Percentiles rank a stretch among this genome's conserved stretches.
phyloP scores from a whole-genome alignment of 768 basidiomycete species.

The Neoboletus magnificus region DNA sequence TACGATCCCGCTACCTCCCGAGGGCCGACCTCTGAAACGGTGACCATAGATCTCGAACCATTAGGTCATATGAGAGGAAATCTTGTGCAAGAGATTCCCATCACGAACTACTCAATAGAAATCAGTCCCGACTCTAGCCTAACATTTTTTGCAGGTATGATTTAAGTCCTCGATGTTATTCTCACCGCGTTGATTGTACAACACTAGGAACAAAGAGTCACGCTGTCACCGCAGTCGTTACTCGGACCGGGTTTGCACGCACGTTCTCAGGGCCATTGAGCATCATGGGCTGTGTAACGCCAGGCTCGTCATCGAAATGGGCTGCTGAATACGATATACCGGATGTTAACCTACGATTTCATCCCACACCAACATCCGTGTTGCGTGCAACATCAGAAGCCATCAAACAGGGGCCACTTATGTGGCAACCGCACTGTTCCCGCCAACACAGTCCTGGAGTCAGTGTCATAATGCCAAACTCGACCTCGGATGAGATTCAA shows the following conservation, averaged over 20 bases:
- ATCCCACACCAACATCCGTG: neutral
- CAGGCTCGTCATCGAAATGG: constrained; percentile 5
- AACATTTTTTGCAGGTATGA: neutral
- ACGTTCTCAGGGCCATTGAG: constrained; percentile 1
- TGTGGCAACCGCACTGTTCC: neutral
- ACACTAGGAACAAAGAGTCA: neutral
- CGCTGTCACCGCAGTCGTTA: neutral
- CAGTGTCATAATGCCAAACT: constrained; percentile 6
- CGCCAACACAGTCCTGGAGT: neutral
- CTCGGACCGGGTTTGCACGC: constrained; percentile 12
- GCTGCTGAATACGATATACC: neutral
- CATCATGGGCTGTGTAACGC: neutral
- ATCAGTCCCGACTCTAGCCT: neutral
- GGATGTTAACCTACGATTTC: neutral
- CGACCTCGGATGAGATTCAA: constrained; percentile 4
- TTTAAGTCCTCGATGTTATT: neutral
- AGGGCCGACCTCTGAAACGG: too few species aligned
- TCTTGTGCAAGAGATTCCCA: neutral
- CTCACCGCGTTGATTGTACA: neutral
- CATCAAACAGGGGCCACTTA: too few species aligned
- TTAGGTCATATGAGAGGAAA: too few species aligned
- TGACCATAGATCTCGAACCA: too few species aligned
- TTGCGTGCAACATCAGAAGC: neutral
- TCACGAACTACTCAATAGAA: constrained; percentile 3
- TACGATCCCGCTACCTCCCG: too few species aligned